These are phyloP conservation scores for Chlamydomonas sphaeroides DNA, from an alignment of 139 green algal species.

Conservation along the genomic window DNA sequence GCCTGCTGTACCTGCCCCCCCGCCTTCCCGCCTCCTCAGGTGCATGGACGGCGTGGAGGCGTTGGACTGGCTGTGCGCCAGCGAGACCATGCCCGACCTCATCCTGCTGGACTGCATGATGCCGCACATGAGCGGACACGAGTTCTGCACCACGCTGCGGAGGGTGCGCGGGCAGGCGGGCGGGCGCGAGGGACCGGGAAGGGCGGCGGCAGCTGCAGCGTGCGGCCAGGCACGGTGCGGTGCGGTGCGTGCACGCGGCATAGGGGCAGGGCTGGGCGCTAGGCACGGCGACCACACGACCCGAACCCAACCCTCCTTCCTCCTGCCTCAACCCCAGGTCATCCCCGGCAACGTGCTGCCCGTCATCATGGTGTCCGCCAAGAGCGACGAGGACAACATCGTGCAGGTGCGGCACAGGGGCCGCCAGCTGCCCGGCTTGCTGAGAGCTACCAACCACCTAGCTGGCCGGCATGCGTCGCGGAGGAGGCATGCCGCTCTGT, in stretches of 20 bases:
- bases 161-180: not conserved
- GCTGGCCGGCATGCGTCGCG: no score
- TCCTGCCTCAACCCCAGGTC: not conserved
- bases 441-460: no score
- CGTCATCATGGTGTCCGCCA: constrained; percentile 69
- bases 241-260: no score
- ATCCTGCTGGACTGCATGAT: constrained; percentile 74
- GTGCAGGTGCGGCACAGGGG: no score
- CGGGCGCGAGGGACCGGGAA: not conserved
- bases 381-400: constrained; percentile 63
- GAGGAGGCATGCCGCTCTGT: no score
- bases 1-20: no score
- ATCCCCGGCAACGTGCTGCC: constrained; percentile 53
- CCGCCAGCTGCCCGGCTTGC: no score
- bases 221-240: no score
- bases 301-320: not conserved
- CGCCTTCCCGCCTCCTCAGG: no score
- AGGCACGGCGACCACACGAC: no score
- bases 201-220: no score
- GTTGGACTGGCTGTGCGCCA: constrained; percentile 41
- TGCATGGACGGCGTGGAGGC: constrained; percentile 55
- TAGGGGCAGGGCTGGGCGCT: no score
- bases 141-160: constrained; percentile 60
- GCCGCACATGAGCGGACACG: constrained; percentile 63
- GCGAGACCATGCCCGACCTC: constrained; percentile 62